These are phyloP conservation scores for Cladosporium sp. DNA, from an alignment of 2,329 filamentous ascomycete species.

Conservation along the genomic window DNA sequence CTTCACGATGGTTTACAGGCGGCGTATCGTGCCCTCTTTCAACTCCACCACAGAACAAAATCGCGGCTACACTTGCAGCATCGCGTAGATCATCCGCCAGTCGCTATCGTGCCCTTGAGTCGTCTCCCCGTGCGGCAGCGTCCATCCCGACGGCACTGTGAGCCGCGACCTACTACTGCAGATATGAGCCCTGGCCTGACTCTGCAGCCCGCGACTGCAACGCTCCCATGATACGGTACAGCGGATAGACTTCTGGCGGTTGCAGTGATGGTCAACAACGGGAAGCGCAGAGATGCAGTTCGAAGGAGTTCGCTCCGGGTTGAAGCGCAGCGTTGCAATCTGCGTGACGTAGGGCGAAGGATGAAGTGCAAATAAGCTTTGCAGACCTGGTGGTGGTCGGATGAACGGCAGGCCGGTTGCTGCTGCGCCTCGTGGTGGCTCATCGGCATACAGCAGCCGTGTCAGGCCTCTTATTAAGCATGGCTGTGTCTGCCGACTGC, in stretches of 20 bases:
- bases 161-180: background rate
- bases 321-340: background rate
- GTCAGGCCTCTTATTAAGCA: background rate
- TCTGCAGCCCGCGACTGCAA: constrained; percentile 1
- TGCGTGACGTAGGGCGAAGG: background rate
- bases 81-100: constrained; percentile 4
- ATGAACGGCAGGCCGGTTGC: background rate
- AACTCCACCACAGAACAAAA: background rate
- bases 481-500: background rate
- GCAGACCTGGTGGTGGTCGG: background rate
- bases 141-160: background rate
- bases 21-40: background rate
- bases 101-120: background rate
- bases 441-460: constrained; percentile 11
- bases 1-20: background rate
- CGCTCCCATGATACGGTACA: background rate
- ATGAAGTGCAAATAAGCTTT: constrained; percentile 11
- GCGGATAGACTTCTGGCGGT: background rate
- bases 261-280: background rate
- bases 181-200: background rate
- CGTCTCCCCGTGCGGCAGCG: background rate
- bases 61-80: background rate
- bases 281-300: background rate
- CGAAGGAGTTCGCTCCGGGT: background rate
- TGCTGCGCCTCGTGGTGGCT: constrained; percentile 9